Percentiles rank a stretch among this genome's conserved stretches.
These are phyloP conservation scores for Excoecaria cochinchinensis DNA, from an alignment of 345 rosid species.

Conservation along the genomic window DNA sequence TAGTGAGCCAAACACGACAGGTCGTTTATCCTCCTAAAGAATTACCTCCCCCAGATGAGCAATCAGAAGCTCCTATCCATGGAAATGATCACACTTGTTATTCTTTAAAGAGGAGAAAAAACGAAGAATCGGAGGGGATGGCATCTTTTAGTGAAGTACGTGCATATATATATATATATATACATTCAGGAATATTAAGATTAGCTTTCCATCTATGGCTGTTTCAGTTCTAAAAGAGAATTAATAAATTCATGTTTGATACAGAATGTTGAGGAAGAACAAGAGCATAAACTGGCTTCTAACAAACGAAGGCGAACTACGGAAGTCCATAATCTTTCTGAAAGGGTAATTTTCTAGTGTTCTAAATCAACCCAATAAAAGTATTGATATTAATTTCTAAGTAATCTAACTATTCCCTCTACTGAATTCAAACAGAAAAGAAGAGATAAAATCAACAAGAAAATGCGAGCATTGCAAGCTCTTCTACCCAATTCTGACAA, in stretches of 20 bases:
- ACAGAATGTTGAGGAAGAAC: conserved; percentile 37
- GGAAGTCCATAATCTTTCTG: conserved; percentile 38
- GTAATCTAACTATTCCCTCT: background rate
- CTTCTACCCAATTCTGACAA: conserved; percentile 71
- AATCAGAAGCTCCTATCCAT: conserved; percentile 50
- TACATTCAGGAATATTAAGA: too few relatives aligned
- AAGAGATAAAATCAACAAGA: conserved; percentile 61
- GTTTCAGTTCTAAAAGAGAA: background rate
- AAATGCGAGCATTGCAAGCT: conserved; percentile 58
- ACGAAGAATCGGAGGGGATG: conserved; percentile 30
- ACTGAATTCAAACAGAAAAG: conserved; percentile 40
- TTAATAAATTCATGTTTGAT: background rate
- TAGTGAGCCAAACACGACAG: background rate
- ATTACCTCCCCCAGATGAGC: conserved; percentile 55
- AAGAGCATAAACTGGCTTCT: conserved; percentile 29
- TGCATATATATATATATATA: background rate
- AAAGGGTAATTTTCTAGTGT: conserved; percentile 38
- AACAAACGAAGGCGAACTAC: conserved; percentile 38
- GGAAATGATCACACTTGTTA: conserved; percentile 16
- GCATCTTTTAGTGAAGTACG: conserved; percentile 41
- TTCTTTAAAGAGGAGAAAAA: conserved; percentile 26
- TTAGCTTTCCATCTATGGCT: too few relatives aligned
- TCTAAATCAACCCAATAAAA: background rate
- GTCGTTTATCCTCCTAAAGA: conserved; percentile 8
- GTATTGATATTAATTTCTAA: too few relatives aligned